Percentiles rank a stretch among this genome's conserved stretches.
phyloP scores from a whole-genome alignment of 768 basidiomycete species.

The Daedalea quercina region DNA sequence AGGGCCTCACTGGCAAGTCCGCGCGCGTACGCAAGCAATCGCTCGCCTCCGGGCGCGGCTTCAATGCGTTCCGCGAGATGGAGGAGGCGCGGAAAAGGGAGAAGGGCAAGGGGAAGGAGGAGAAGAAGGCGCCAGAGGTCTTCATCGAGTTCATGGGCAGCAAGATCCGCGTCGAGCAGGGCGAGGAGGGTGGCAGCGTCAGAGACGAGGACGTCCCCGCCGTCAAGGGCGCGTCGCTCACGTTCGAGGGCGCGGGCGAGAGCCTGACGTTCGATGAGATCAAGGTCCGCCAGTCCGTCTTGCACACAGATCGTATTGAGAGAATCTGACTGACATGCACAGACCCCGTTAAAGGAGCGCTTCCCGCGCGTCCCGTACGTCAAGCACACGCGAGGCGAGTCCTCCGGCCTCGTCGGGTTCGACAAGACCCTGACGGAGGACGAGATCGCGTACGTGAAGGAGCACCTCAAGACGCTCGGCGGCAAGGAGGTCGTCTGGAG shows the following conservation, averaged over 20 bases:
- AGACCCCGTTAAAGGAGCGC: conserved; percentile 42
- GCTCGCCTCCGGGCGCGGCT: conserved; percentile 46
- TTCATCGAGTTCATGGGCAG: conserved; percentile 71
- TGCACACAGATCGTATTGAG: no score
- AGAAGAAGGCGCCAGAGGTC: conserved; percentile 42
- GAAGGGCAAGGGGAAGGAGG: conserved; percentile 26
- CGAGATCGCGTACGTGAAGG: conserved; percentile 63
- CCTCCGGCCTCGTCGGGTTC: conserved; percentile 43
- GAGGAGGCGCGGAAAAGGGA: conserved; percentile 22
- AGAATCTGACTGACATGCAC: background rate
- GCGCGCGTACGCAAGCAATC: conserved; percentile 52
- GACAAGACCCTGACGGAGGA: conserved; percentile 67
- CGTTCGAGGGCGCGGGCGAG: conserved; percentile 45
- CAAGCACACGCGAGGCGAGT: conserved; percentile 39
- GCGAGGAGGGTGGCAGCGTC: conserved; percentile 40
- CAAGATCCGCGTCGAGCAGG: conserved; percentile 56
- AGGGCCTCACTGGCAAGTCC: conserved; percentile 74
- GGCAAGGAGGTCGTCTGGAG: conserved; percentile 61
- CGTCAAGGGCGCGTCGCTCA: conserved; percentile 38
- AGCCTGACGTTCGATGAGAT: conserved; percentile 60
- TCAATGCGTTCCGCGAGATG: conserved; percentile 79
- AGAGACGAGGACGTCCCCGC: conserved; percentile 36
- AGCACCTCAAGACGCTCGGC: conserved; percentile 57
- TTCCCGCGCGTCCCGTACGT: conserved; percentile 42
- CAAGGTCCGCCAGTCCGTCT: conserved; percentile 36